Conservation (phyloP, 1,139 yeast genomes). For the Saccharomyces uvarum region DNA sequence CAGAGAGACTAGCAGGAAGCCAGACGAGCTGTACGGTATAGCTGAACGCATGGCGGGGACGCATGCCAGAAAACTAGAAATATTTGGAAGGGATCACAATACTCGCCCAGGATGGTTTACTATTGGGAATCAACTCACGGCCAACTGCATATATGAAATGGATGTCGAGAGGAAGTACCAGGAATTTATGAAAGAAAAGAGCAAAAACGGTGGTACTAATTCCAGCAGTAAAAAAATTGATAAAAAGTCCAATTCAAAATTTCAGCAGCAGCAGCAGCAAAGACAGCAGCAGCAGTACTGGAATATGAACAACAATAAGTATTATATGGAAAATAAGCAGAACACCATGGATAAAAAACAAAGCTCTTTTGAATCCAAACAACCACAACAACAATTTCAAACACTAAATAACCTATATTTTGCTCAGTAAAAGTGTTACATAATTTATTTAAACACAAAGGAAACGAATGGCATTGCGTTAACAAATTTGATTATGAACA, state of each 20-base stretch:
- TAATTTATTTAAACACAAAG: background rate
- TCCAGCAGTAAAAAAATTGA: background rate
- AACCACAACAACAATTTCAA: conserved; percentile 1
- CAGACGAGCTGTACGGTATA: conserved; percentile 81
- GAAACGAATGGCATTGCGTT: background rate
- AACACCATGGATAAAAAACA: background rate
- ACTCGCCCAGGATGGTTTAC: conserved; percentile 88
- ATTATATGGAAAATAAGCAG: background rate
- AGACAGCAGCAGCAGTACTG: background rate
- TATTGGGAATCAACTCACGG: conserved; percentile 64
- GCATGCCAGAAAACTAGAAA: conserved; percentile 69
- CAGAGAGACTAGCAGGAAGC: conserved; percentile 82
- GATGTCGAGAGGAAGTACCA: conserved; percentile 39
- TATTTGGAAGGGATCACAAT: conserved; percentile 83
- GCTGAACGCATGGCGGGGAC: conserved; percentile 76
- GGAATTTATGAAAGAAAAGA: conserved; percentile 5
- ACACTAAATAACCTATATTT: background rate
- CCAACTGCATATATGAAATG: conserved; percentile 41
- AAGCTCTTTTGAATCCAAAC: background rate
- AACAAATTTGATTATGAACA: too few species aligned
- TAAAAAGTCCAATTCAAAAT: background rate
- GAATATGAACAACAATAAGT: background rate
- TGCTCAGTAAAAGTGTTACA: background rate
- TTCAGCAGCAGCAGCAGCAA: background rate
- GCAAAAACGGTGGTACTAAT: background rate